These are phyloP conservation scores for Cytospora schulzeri DNA, from an alignment of 2,329 filamentous ascomycete species.

Conservation along the genomic window DNA sequence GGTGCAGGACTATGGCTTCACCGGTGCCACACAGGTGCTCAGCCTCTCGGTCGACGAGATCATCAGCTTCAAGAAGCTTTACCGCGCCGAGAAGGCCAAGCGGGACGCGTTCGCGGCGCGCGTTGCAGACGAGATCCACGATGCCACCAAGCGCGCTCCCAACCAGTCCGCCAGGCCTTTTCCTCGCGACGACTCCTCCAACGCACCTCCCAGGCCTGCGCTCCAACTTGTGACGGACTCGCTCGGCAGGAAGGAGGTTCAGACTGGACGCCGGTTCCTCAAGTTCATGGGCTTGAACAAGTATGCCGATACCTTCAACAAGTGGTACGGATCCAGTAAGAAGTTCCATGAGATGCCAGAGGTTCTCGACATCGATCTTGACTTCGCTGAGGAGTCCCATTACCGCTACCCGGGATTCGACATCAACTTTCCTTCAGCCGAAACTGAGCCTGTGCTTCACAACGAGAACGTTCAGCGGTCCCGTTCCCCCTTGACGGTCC, in stretches of 20 bases:
- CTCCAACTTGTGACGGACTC: constrained; percentile 11
- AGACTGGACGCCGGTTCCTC: neutral
- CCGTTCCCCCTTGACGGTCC: neutral
- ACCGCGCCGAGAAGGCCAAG: constrained; percentile 23
- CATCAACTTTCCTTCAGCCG: neutral
- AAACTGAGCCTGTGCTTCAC: neutral
- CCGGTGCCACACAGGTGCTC: constrained; percentile 18
- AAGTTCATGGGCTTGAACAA: constrained; percentile 5
- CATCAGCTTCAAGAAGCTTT: constrained; percentile 25
- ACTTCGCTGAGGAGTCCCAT: neutral
- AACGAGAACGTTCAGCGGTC: neutral
- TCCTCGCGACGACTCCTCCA: neutral
- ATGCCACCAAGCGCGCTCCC: neutral
- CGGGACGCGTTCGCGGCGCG: neutral
- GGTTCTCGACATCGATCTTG: constrained; percentile 10
- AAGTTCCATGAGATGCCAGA: constrained; percentile 10
- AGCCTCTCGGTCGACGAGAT: constrained; percentile 26
- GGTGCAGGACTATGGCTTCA: constrained; percentile 24
- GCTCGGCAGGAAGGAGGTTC: constrained; percentile 7
- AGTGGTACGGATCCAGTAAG: constrained; percentile 5
- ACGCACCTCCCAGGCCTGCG: neutral
- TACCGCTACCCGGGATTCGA: neutral
- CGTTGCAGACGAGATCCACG: neutral
- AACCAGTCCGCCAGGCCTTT: neutral
- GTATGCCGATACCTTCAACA: constrained; percentile 3